phyloP scores from a whole-genome alignment of 345 rosid genomes.

The Kandelia obovata region DNA sequence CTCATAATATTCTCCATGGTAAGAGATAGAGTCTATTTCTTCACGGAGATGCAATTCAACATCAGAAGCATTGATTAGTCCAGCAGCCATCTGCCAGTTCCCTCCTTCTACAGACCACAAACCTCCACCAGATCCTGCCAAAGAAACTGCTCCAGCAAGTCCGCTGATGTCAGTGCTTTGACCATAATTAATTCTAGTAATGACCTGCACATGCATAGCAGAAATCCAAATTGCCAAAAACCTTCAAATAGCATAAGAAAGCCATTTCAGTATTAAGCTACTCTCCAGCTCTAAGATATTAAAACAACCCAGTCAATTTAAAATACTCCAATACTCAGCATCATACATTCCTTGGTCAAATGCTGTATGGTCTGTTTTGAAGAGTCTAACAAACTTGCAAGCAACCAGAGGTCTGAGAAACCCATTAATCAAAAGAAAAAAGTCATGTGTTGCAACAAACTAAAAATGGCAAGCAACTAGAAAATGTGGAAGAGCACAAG shows the following conservation, averaged over 20 bases:
- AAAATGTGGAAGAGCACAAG: background rate
- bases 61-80: conserved; percentile 64
- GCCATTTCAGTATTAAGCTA: background rate
- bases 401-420: too few species aligned
- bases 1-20: conserved; percentile 61
- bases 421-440: too few species aligned
- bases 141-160: conserved; percentile 92
- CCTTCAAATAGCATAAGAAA: background rate
- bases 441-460: too few species aligned
- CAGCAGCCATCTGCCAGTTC: conserved; percentile 91
- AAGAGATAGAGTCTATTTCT: conserved; percentile 61
- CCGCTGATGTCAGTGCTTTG: conserved; percentile 80
- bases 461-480: background rate
- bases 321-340: too few species aligned
- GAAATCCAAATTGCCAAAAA: background rate
- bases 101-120: conserved; percentile 94
- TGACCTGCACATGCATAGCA: conserved; percentile 47
- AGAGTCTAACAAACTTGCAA: background rate
- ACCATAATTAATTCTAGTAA: conserved; percentile 91
- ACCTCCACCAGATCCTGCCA: conserved; percentile 90
- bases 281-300: background rate
- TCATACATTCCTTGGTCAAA: too few species aligned
- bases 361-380: background rate
- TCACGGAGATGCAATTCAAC: conserved; percentile 64
- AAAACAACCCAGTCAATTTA: too few species aligned